These are phyloP conservation scores for thale cress (Arabidopsis thaliana) DNA, from an alignment of 345 rosid species.

Conservation along the genomic window DNA sequence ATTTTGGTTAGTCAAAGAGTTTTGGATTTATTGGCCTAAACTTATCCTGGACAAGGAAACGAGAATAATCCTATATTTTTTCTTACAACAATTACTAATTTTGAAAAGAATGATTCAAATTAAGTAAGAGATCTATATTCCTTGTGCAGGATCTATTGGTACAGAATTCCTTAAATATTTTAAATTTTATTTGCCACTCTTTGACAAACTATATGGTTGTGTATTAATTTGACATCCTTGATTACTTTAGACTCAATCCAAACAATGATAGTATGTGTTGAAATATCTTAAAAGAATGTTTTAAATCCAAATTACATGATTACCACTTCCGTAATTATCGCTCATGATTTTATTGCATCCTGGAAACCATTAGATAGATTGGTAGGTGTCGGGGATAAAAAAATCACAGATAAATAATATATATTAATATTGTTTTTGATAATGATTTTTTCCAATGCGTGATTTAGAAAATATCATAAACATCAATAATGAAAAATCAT, in stretches of 20 bases:
- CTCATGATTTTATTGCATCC: slow-evolving; percentile 30
- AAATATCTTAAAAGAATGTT: slow-evolving; percentile 34
- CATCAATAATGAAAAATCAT: background rate
- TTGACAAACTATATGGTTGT: background rate
- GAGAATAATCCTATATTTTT: background rate
- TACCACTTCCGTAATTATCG: slow-evolving; percentile 42
- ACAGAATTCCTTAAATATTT: background rate
- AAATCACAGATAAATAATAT: background rate
- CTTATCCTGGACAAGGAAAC: background rate
- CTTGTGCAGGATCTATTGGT: background rate
- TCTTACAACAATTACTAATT: no score
- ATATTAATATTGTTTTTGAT: background rate
- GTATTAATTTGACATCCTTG: slow-evolving; percentile 17
- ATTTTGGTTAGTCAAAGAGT: background rate
- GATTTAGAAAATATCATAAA: slow-evolving; percentile 19
- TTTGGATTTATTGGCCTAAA: background rate
- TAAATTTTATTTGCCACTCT: background rate
- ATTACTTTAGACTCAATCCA: slow-evolving; percentile 28
- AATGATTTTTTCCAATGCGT: slow-evolving; percentile 15
- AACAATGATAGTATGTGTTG: slow-evolving; percentile 26
- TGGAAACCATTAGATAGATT: slow-evolving; percentile 17
- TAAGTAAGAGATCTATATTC: background rate
- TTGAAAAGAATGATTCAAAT: background rate
- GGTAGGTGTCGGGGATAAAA: background rate
- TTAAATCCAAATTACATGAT: slow-evolving; percentile 30